These are phyloP conservation scores for Fomitopsis serialis DNA, from an alignment of 768 basidiomycete species.

Conservation along the genomic window DNA sequence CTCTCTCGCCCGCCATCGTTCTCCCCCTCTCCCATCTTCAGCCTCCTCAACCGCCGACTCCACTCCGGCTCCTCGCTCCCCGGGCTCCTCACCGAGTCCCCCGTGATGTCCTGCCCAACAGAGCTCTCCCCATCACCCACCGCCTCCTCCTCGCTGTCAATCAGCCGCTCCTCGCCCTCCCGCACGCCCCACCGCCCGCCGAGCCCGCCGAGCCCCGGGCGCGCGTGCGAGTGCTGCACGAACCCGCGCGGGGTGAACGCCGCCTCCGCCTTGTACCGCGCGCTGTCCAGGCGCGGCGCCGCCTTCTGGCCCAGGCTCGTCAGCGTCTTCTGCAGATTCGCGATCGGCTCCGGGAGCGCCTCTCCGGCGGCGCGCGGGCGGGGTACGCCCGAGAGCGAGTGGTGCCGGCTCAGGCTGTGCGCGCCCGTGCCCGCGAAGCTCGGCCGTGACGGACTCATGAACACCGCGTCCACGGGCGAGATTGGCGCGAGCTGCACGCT, in stretches of 20 bases:
- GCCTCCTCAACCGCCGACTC: conserved; percentile 11
- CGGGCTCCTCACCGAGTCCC: conserved; percentile 7
- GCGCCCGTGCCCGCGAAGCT: not conserved
- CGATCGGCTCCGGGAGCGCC: conserved; percentile 23
- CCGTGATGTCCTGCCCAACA: conserved; percentile 13
- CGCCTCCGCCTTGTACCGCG: conserved; percentile 68
- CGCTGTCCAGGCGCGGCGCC: conserved; percentile 55
- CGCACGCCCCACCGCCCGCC: conserved; percentile 22
- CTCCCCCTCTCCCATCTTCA: conserved; percentile 30
- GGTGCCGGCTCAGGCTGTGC: conserved; percentile 28
- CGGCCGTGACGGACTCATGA: conserved; percentile 10
- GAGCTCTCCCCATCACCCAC: conserved; percentile 16
- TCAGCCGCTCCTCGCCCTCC: conserved; percentile 33
- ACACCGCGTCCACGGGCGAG: conserved; percentile 10
- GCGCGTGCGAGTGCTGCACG: conserved; percentile 32
- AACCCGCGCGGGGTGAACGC: conserved; percentile 58
- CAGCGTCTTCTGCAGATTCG: conserved; percentile 40
- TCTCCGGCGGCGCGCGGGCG: conserved; percentile 10
- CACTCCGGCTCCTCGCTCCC: conserved; percentile 11
- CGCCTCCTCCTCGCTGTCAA: conserved; percentile 31
- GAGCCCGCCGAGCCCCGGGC: conserved; percentile 4
- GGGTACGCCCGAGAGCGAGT: conserved; percentile 28
- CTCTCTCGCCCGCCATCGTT: conserved; percentile 10
- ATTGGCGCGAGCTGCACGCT: conserved; percentile 45
- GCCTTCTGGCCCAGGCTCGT: conserved; percentile 33